Base-by-base conservation (phyloP, 257 asterid genomes). In the Solanum pimpinellifolium region DNA sequence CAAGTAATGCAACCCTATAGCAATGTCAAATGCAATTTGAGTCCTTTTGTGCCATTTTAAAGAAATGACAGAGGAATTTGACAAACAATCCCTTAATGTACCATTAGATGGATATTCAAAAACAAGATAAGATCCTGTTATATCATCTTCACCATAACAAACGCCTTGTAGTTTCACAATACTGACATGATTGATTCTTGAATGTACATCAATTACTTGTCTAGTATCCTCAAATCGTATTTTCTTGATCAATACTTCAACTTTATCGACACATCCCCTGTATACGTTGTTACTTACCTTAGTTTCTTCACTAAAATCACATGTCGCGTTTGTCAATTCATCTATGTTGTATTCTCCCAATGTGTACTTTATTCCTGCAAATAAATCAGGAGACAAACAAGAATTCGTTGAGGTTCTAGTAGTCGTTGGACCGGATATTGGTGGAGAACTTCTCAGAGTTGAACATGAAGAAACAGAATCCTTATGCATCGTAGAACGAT, bases 311-410 rank as follows among this genome's bases (percentile, higher is more conserved):
- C 89, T 66, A 87, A 93, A 95, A 29, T 87, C 85, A 1, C 46
- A 56, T 2, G 97, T 93, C 9, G 94, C 94, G 25, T 20, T 66
- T 88, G 13, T 94, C 39, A 94, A 69, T 56, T 95, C 98, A 23
- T 93, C 96, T 2, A 90, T 18, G 35, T 81, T 90, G 85, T 91
- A 93, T 49, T 83, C 93, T n/a, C 93, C 20, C 52, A 94, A 68
- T 7, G 94, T 91, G 62, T 93, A 95, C 91, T 91, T 95, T 49
- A 94, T 87, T 31, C 96, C 93, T 2, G 87, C 90, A 2, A 94
- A 94, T 37, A 95, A 76, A 87, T 94, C 98, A 3, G 98, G 98
- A 1, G 98, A 94, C 65, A 95, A 41, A 86, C 98, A 91, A 3
- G 96, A 92, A 87, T 90, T 92, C 16, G 89, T 78, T 5, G 88